These are phyloP conservation scores for Cercospora sesami DNA, from an alignment of 2,329 filamentous ascomycete genomes.

Conservation along the genomic window DNA sequence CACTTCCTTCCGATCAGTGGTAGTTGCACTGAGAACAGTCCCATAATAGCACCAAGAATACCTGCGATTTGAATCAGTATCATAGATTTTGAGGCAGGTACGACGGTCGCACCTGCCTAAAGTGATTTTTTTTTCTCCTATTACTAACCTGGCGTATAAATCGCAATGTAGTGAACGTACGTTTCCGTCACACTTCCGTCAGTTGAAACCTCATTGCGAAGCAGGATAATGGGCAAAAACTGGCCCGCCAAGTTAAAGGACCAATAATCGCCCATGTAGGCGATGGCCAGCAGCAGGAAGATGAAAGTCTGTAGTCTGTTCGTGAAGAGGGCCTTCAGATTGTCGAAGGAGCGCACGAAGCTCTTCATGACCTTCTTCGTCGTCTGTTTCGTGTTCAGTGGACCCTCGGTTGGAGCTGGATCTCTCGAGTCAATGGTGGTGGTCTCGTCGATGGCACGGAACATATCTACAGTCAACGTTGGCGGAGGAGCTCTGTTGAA, in stretches of 20 bases:
- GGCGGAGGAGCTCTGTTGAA: constrained; percentile 44
- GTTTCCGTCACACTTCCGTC: constrained; percentile 39
- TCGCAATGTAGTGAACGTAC: constrained; percentile 57
- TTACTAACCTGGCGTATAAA: constrained; percentile 52
- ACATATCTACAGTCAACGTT: constrained; percentile 40
- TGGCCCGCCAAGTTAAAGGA: constrained; percentile 51
- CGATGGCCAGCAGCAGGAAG: constrained; percentile 53
- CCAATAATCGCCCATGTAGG: constrained; percentile 55
- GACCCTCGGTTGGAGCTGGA: background rate
- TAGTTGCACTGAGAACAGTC: constrained; percentile 52
- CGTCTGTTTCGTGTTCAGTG: constrained; percentile 3
- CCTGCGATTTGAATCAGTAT: background rate
- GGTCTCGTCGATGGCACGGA: constrained; percentile 16
- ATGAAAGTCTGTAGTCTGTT: constrained; percentile 46
- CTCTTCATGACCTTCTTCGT: constrained; percentile 12
- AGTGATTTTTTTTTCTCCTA: too few species aligned
- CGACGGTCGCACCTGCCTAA: too few species aligned
- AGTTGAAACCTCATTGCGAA: constrained; percentile 31
- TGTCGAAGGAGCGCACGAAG: constrained; percentile 38
- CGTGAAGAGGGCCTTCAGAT: constrained; percentile 45
- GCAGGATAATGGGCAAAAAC: constrained; percentile 53
- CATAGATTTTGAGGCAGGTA: background rate
- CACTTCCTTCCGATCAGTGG: constrained; percentile 47
- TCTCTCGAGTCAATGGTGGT: constrained; percentile 26
- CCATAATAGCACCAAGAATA: constrained; percentile 54